Evolutionary conservation across 2,329 filamentous ascomycete genomes (phyloP), one percentile per base, ranked within the genome.

Genomic region (Talaromyces pinophilus): DNA sequence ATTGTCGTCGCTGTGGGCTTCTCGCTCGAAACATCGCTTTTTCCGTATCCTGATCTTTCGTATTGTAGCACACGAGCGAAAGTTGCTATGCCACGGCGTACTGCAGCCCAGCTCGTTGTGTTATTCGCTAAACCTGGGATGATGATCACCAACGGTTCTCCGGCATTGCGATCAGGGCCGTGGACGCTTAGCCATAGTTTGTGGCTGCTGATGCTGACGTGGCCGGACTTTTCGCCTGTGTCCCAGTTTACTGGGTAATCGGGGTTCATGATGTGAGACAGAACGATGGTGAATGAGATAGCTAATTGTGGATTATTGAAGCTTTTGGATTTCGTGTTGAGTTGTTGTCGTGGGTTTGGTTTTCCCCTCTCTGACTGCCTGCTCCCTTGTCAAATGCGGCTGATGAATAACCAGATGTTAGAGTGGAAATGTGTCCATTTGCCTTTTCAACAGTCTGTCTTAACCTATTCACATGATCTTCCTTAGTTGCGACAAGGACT

Each of bases 51-150:
- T 0, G 48, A 33, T 33, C 61, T 46, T 11, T 63, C 61, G 17
- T 63, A 63, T 15, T 46, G 44, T 13, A 50, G 25, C 15, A 63
- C 46, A 5, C 61, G 61, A 10, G 61, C 48, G 8, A 54, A 63
- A 11, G 30, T 38, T 3, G 48, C 35, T 19, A 63, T 17, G 7
- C 44, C 42, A 13, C 61, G 46, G 6, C 44, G 42, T 19, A 63
- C 44, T 1, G 46, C 46, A 15, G 46, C 42, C 61, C 61, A 63
- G 48, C 42, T 50, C 3, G 44, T 40, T 17, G 61, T 38, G 48
- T 13, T 50, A 13, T 54, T 48, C 10, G 61, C 46, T 22, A 63
- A 38, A 46, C 61, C 61, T 11, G 46, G 15, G 17, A 50, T 48
- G 13, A 63, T 22, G 17, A 63, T 38, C 1, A 63, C 61, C 7